phyloP scores from a whole-genome alignment of 345 rosid genomes.

The Reutealis trisperma region DNA sequence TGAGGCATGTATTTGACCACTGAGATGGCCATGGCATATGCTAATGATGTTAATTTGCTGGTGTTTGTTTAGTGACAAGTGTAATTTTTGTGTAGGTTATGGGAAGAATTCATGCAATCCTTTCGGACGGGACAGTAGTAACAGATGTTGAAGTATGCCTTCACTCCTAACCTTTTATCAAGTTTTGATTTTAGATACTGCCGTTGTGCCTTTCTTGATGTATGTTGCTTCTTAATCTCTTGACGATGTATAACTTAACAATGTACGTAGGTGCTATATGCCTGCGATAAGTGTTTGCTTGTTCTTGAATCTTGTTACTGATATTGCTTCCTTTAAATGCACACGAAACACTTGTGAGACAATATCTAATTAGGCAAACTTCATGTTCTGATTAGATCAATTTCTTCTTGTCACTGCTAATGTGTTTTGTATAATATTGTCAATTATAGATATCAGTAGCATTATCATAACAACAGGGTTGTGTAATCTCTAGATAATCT shows the following conservation, averaged over 20 bases:
- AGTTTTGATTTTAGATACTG: background rate
- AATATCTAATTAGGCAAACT: background rate
- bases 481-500: background rate
- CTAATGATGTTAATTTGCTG: too few species aligned
- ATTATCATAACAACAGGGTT: background rate
- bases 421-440: background rate
- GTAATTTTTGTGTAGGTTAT: constrained; percentile 54
- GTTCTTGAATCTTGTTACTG: background rate
- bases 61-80: background rate
- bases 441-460: background rate
- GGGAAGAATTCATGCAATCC: constrained; percentile 95
- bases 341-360: background rate
- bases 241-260: background rate
- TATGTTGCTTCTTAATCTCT: background rate
- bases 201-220: constrained; percentile 1
- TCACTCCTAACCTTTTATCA: background rate
- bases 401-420: background rate
- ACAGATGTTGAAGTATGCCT: constrained; percentile 76
- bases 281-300: background rate
- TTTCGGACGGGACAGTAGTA: constrained; percentile 78
- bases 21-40: too few species aligned
- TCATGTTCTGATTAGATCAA: background rate
- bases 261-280: too few species aligned
- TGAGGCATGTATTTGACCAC: too few species aligned
- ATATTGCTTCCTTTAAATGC: background rate